A percentile compares a stretch with the other conserved stretches of the same genome.
These are phyloP conservation scores for Blastobotrys buckinghamii DNA, from an alignment of 1,139 yeast genomes.

Conservation along the genomic window DNA sequence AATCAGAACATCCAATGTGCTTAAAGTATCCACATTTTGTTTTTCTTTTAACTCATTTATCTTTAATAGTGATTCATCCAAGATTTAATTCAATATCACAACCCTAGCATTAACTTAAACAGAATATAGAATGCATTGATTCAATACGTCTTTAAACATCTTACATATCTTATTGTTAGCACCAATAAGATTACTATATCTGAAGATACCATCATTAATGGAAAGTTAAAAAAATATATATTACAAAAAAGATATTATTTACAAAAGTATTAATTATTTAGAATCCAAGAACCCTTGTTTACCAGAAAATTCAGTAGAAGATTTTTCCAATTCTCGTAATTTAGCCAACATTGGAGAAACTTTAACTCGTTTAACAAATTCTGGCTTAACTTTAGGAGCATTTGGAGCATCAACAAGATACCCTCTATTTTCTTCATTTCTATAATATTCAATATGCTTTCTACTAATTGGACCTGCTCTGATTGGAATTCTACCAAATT, in stretches of 20 bases:
- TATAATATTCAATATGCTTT: slow-evolving; percentile 74
- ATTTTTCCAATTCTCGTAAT: slow-evolving; percentile 23
- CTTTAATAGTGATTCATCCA: too few relatives aligned
- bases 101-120: too few relatives aligned
- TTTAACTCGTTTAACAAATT: slow-evolving; percentile 23
- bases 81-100: too few relatives aligned
- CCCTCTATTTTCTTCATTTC: slow-evolving; percentile 68
- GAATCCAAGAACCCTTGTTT: slow-evolving; percentile 9
- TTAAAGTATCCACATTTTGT: too few relatives aligned
- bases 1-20: too few relatives aligned
- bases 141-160: too few relatives aligned
- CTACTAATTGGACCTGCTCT: slow-evolving; percentile 82
- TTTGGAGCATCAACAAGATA: slow-evolving; percentile 45
- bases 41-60: too few relatives aligned
- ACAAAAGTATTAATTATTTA: slow-evolving; percentile 1
- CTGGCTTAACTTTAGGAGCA: slow-evolving; percentile 31
- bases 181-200: neutral
- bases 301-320: slow-evolving; percentile 12
- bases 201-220: neutral
- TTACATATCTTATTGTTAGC: too few relatives aligned
- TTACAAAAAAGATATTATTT: neutral
- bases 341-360: slow-evolving; percentile 28
- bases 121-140: too few relatives aligned
- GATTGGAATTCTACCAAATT: slow-evolving; percentile 74
- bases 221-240: neutral